Conservation (phyloP, 768 basidiomycete species). For the Leccinum uliginosum region DNA sequence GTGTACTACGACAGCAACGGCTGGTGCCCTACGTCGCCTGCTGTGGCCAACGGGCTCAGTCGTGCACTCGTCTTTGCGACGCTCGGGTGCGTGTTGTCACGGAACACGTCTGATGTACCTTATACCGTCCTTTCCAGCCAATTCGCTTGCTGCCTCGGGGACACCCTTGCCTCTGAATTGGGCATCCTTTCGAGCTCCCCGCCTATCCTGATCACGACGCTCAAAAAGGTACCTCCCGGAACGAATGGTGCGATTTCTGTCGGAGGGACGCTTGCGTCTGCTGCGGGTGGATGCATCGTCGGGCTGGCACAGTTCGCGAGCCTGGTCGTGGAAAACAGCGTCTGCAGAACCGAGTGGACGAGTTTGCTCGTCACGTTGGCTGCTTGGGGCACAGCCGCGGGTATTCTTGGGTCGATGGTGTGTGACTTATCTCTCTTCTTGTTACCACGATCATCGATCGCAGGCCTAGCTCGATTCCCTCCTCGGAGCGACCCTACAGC, state of each 20-base stretch:
- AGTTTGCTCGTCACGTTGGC: constrained; percentile 41
- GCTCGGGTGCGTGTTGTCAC: constrained; percentile 49
- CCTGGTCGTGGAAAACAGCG: constrained; percentile 66
- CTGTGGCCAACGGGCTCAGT: constrained; percentile 48
- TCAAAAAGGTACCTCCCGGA: constrained; percentile 72
- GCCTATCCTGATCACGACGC: constrained; percentile 77
- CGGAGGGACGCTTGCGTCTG: constrained; percentile 69
- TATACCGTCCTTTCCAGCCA: constrained; percentile 48
- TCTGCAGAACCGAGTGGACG: constrained; percentile 88
- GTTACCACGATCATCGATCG: neutral
- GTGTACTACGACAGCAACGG: constrained; percentile 40
- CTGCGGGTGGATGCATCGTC: constrained; percentile 70
- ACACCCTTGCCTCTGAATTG: constrained; percentile 90
- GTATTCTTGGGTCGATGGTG: constrained; percentile 78
- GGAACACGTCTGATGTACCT: neutral
- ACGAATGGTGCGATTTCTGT: constrained; percentile 87
- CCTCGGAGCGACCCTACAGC: constrained; percentile 83
- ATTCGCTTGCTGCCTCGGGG: constrained; percentile 85
- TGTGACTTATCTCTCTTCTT: constrained; percentile 20
- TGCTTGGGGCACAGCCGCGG: constrained; percentile 59
- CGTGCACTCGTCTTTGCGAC: constrained; percentile 58
- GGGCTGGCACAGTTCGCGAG: constrained; percentile 52
- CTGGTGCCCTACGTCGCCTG: constrained; percentile 62
- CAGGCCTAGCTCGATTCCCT: constrained; percentile 69
- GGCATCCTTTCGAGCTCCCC: constrained; percentile 73